Conservation (phyloP, 495 filamentous ascomycete species). For the Lindgomyces ingoldianus region DNA sequence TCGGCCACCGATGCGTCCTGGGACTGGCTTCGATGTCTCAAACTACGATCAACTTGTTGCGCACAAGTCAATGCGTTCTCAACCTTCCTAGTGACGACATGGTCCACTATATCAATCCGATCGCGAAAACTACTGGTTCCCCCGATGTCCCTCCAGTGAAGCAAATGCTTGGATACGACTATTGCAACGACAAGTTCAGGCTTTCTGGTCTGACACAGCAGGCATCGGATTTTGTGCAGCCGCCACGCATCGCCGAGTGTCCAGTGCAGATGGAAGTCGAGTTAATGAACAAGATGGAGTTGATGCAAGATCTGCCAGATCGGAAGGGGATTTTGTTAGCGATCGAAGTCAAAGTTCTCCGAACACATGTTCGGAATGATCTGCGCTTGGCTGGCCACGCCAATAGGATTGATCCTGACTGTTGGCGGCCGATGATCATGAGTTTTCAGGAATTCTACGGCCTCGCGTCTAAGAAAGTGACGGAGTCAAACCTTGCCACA, state of each 20-base stretch:
- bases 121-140: slow-evolving; percentile 49
- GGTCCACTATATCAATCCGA: slow-evolving; percentile 44
- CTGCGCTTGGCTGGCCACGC: slow-evolving; percentile 42
- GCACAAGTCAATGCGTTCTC: slow-evolving; percentile 50
- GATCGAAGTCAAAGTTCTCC: slow-evolving; percentile 30
- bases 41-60: slow-evolving; percentile 49
- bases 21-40: slow-evolving; percentile 46
- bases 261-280: slow-evolving; percentile 49
- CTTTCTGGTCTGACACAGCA: slow-evolving; percentile 43
- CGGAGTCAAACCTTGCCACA: slow-evolving; percentile 38
- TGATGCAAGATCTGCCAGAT: slow-evolving; percentile 44
- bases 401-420: slow-evolving; percentile 50
- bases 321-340: slow-evolving; percentile 26
- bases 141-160: slow-evolving; percentile 40
- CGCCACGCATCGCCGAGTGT: slow-evolving; percentile 45
- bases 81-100: slow-evolving; percentile 49
- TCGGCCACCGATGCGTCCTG: slow-evolving; percentile 50
- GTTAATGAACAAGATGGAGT: slow-evolving; percentile 41
- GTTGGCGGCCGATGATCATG: slow-evolving; percentile 51
- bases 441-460: slow-evolving; percentile 50
- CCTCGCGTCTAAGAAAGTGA: slow-evolving; percentile 37
- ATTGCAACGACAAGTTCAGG: slow-evolving; percentile 50
- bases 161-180: slow-evolving; percentile 39
- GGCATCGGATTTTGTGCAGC: slow-evolving; percentile 37
- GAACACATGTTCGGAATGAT: slow-evolving; percentile 31